Evolutionary conservation across 768 basidiomycete genomes (phyloP), one percentile per base, ranked within the genome.

Genomic region (Naematelia aurantialba): DNA sequence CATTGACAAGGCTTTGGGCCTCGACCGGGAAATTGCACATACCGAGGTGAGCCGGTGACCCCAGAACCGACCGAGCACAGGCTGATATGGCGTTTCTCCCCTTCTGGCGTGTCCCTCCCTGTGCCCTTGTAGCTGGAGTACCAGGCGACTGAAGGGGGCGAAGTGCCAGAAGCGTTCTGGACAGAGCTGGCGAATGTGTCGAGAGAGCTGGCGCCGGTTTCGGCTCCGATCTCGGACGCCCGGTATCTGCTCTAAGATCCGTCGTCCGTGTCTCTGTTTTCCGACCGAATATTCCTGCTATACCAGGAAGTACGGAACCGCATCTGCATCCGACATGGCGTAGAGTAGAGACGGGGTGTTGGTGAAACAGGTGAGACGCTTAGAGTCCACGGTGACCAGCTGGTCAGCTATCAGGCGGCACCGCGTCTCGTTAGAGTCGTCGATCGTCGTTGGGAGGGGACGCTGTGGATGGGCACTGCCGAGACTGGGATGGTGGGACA

Each of bases 121-220:
- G 19, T 44, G 19, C 19, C 42, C 19, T 24, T 42, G 2, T 42
- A 63, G 61, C 42, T 63, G 5, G 57, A 59, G 29, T 45, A 13
- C 17, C 17, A 45, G 25, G 56, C 34, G 17, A 39, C 55, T 17
- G 51, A 21, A 10, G 22, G 22, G 26, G 27, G 21, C 8, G 10
- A 42, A n/a, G 29, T 58, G 1, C 50, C 60, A 1, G 47, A 50
- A 10, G 30, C 24, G 19, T 63, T 63, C 34, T 63, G 61, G 61
- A 21, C 27, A 17, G 19, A 45, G 24, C 25, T 59, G 8, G 56
- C 61, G 11, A 48, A 51, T 19, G 45, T 59, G n/a, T 31, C 61
- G 47, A 39, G 61, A 22, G 57, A 63, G 14, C 42, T 63, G 4
- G 56, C 52, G 22, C 56, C 56, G 8, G 24, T 17, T 31, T 24